Percentiles rank a stretch among this genome's conserved stretches.
Evolutionary conservation across 768 basidiomycete genomes (phyloP).

Genomic region (Kwoniella dendrophila): DNA sequence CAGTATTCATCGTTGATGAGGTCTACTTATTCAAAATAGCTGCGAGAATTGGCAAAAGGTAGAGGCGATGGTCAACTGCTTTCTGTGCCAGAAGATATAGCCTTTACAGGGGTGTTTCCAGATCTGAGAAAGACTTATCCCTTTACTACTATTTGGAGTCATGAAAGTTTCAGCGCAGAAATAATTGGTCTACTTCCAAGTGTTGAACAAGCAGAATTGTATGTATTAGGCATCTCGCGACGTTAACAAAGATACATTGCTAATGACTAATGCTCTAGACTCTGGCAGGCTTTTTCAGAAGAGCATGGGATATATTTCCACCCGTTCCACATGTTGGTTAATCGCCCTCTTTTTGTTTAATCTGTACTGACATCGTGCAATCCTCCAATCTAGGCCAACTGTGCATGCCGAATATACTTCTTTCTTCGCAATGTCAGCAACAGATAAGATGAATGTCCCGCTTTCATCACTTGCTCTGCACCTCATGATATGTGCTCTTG

Average conservation of each 20-base stretch:
- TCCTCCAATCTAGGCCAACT: no score
- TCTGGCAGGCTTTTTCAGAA: slow-evolving; percentile 45
- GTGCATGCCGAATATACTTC: slow-evolving; percentile 45
- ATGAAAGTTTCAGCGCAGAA: slow-evolving; percentile 54
- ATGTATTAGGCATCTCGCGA: not conserved
- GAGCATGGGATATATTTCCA: slow-evolving; percentile 48
- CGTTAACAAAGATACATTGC: not conserved
- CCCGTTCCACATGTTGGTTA: slow-evolving; percentile 48
- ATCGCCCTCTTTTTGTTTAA: not conserved
- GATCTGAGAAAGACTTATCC: slow-evolving; percentile 55
- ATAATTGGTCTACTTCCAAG: slow-evolving; percentile 52
- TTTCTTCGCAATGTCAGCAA: slow-evolving; percentile 45
- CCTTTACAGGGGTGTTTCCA: slow-evolving; percentile 52
- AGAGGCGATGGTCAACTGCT: slow-evolving; percentile 37
- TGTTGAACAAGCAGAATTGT: slow-evolving; percentile 49
- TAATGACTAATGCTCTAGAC: slow-evolving; percentile 20
- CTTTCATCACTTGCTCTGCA: slow-evolving; percentile 45
- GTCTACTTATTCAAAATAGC: slow-evolving; percentile 16
- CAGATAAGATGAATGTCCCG: slow-evolving; percentile 50
- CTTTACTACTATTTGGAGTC: slow-evolving; percentile 56
- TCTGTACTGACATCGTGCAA: no score
- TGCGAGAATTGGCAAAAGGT: slow-evolving; percentile 40
- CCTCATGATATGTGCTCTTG: slow-evolving; percentile 53
- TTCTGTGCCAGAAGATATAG: slow-evolving; percentile 46
- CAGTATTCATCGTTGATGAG: not conserved